A percentile compares a stretch with the other conserved stretches of the same genome.
phyloP scores from a whole-genome alignment of 2,329 filamentous ascomycete genomes.

The Plenodomus biglobosus region DNA sequence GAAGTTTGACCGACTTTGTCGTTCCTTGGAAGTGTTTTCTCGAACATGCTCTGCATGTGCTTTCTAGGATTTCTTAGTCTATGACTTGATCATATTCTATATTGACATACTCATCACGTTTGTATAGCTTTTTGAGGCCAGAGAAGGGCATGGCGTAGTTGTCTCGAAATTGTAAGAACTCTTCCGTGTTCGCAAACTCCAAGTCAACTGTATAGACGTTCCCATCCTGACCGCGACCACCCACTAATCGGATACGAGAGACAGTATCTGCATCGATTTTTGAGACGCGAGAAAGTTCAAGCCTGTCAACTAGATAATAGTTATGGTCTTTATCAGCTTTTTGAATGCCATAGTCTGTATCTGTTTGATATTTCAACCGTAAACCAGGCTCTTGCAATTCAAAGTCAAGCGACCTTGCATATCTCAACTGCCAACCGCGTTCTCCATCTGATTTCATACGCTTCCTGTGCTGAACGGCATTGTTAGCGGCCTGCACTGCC shows the following conservation, averaged over 20 bases:
- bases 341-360: neutral
- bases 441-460: neutral
- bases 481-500: constrained; percentile 1
- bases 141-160: neutral
- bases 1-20: constrained; percentile 8
- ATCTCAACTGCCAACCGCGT: constrained; percentile 18
- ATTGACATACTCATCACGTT: neutral
- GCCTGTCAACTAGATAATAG: neutral
- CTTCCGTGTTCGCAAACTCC: constrained; percentile 13
- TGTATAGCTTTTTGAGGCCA: neutral
- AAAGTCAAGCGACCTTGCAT: constrained; percentile 19
- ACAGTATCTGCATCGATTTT: constrained; percentile 14
- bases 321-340: neutral
- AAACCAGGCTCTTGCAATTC: neutral
- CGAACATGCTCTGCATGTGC: constrained; percentile 18
- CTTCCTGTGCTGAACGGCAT: constrained; percentile 1
- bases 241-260: constrained; percentile 23
- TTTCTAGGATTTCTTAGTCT: constrained; percentile 10
- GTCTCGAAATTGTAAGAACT: constrained; percentile 16
- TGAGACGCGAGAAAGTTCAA: constrained; percentile 16
- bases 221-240: constrained; percentile 9
- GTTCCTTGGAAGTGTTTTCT: constrained; percentile 10
- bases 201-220: constrained; percentile 22
- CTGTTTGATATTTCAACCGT: neutral
- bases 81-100: neutral